Percentiles rank a stretch among this genome's conserved stretches.
Evolutionary conservation across 1,139 yeast genomes (phyloP).

Genomic region (Taphrina sp.): DNA sequence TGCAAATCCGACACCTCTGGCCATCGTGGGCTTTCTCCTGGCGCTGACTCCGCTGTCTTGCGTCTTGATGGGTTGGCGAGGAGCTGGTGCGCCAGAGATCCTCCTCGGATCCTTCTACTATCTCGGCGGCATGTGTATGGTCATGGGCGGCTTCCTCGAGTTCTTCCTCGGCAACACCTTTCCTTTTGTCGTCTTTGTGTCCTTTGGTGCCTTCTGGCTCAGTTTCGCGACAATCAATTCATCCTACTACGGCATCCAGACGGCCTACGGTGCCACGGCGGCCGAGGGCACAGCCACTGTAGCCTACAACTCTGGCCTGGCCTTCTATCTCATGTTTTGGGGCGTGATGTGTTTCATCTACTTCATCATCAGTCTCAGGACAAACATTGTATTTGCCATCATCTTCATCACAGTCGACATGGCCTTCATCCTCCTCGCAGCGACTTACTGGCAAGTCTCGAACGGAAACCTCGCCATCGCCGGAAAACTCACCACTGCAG

Average conservation of each 20-base stretch:
- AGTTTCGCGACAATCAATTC: slow-evolving; percentile 60
- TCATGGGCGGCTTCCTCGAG: slow-evolving; percentile 67
- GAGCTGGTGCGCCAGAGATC: slow-evolving; percentile 38
- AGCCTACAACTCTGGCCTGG: slow-evolving; percentile 56
- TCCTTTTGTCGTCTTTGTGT: slow-evolving; percentile 62
- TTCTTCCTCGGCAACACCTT: slow-evolving; percentile 63
- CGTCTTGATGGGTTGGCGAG: slow-evolving; percentile 38
- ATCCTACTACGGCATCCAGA: slow-evolving; percentile 56
- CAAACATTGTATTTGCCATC: slow-evolving; percentile 53
- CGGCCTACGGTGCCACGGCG: slow-evolving; percentile 50
- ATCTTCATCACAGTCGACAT: slow-evolving; percentile 56
- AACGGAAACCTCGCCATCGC: slow-evolving; percentile 40
- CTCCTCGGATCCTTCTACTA: slow-evolving; percentile 45
- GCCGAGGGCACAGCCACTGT: slow-evolving; percentile 48
- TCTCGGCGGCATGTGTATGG: slow-evolving; percentile 63
- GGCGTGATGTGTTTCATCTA: slow-evolving; percentile 58
- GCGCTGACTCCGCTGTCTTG: slow-evolving; percentile 37
- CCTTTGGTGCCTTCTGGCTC: slow-evolving; percentile 77
- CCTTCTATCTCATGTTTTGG: slow-evolving; percentile 62
- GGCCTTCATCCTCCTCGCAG: slow-evolving; percentile 58
- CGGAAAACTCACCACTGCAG: slow-evolving; percentile 55
- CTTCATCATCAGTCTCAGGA: slow-evolving; percentile 64
- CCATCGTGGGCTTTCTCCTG: slow-evolving; percentile 55
- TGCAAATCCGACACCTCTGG: slow-evolving; percentile 65
- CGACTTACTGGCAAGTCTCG: slow-evolving; percentile 54